These are phyloP conservation scores for Neurospora sp. DNA, from an alignment of 495 filamentous ascomycete genomes.

Conservation along the genomic window DNA sequence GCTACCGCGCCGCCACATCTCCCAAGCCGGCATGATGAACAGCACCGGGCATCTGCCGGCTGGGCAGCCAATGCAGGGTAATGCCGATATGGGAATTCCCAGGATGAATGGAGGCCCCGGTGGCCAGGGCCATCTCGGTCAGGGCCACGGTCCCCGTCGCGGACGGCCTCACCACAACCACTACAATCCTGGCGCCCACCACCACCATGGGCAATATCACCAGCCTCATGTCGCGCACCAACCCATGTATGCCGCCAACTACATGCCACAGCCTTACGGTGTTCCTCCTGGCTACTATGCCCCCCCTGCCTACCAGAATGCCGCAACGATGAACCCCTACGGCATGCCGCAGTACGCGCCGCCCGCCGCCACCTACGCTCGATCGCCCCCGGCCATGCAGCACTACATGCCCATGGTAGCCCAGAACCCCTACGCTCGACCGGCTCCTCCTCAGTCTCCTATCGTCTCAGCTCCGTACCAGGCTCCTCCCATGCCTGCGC, in stretches of 20 bases:
- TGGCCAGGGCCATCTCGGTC: constrained; percentile 7
- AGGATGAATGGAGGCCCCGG: constrained; percentile 17
- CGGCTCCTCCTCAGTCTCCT: constrained; percentile 30
- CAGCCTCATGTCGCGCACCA: constrained; percentile 21
- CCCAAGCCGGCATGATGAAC: constrained; percentile 55
- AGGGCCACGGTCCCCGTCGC: constrained; percentile 2
- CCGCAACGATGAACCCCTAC: constrained; percentile 17
- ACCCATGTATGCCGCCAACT: constrained; percentile 31
- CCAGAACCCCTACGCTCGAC: constrained; percentile 28
- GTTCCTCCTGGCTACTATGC: constrained; percentile 24
- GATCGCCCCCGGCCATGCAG: constrained; percentile 31
- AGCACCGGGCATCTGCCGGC: constrained; percentile 51
- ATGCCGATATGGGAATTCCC: constrained; percentile 30
- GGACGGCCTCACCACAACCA: constrained; percentile 31
- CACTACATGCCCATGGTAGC: constrained; percentile 34
- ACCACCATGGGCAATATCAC: constrained; percentile 23
- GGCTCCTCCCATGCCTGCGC: constrained; percentile 25
- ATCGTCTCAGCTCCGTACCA: constrained; percentile 28
- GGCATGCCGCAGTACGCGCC: constrained; percentile 18
- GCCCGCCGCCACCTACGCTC: constrained; percentile 21
- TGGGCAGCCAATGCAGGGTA: constrained; percentile 45
- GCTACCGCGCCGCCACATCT: constrained; percentile 32
- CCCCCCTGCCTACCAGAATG: constrained; percentile 27
- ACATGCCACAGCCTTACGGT: constrained; percentile 22
- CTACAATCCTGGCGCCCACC: constrained; percentile 23